Percentiles rank a stretch among this genome's conserved stretches.
phyloP scores from a whole-genome alignment of 169 alveolate genomes.

The Cryptosporidium bovis region DNA sequence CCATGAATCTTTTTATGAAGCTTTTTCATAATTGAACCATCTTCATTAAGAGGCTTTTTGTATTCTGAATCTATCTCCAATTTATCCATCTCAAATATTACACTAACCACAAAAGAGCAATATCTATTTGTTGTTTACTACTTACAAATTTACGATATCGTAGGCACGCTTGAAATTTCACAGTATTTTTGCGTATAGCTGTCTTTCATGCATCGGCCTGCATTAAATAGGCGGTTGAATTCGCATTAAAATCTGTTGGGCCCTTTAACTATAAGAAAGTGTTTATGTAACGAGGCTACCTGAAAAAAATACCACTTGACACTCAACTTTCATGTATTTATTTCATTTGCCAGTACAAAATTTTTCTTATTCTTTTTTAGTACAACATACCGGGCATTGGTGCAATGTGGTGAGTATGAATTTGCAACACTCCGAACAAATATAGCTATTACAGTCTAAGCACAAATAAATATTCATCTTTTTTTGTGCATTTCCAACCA shows the following conservation, averaged over 20 bases:
- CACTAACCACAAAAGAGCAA: conserved; percentile 18
- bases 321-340: no score
- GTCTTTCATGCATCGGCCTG: conserved; percentile 47
- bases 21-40: not conserved
- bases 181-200: conserved; percentile 37
- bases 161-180: conserved; percentile 42
- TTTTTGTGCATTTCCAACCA: not conserved
- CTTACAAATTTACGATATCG: conserved; percentile 63
- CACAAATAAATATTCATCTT: conserved; percentile 23
- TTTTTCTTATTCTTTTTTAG: no score
- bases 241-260: not conserved
- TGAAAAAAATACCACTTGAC: no score
- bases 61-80: conserved; percentile 5
- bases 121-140: not conserved
- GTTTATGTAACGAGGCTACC: no score
- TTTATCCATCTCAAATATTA: conserved; percentile 11
- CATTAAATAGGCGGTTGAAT: conserved; percentile 33
- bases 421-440: conserved; percentile 49
- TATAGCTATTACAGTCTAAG: conserved; percentile 8
- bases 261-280: no score
- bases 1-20: not conserved
- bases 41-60: conserved; percentile 2
- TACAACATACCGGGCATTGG: conserved; percentile 64
- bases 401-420: conserved; percentile 41
- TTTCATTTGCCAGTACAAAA: no score